Base-by-base conservation (phyloP, 768 basidiomycete genomes). In the Hypholoma fasciculare region DNA sequence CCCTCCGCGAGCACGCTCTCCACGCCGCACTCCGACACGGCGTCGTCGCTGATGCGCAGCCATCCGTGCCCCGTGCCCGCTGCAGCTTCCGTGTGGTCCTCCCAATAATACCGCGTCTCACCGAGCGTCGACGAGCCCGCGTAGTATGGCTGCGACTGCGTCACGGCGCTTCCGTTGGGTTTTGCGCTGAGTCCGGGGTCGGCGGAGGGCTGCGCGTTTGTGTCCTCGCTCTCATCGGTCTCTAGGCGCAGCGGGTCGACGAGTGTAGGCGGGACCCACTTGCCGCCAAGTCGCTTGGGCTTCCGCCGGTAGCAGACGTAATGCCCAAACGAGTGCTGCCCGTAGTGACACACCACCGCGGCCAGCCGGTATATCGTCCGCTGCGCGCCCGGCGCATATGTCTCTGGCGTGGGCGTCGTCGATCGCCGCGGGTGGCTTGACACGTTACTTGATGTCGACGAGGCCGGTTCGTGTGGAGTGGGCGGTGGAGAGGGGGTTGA, bases 251-350 rank as follows among this genome's bases (percentile, higher is more conserved):
- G 58, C 2, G 71, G 72, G 27, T 72, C 71, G 12, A 72, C 68
- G 54, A 74, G 64, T 44, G 66, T 70, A 1, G 75, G 74, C 8
- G 76, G 74, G 1, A 66, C 61, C 69, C 71, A 75, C 47, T 79
- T 82, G 58, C 72, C 74, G 12, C 70, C 54, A 1, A 75, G 75
- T 40, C 78, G 78, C 38, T 81, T 79, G 0, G 95, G 95, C 72
- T 89, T 92, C 48, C 96, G 81, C 14, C 97, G 82, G 69, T 87
- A 96, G 63, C 91, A 94, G 62, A 98, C 84, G 69, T 96, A 99
- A 69, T 99, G 96, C 5, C 96, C 96, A 68, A 91, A 96, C 4
- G 89, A 89, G 67, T 97, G 95, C 54, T 88, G 85, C 13, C 96
- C 96, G 68, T 88, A 96, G 72, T 98, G 96, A 64, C 94, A 94